These are phyloP conservation scores for Diatrype stigma DNA, from an alignment of 2,329 filamentous ascomycete species.

Conservation along the genomic window DNA sequence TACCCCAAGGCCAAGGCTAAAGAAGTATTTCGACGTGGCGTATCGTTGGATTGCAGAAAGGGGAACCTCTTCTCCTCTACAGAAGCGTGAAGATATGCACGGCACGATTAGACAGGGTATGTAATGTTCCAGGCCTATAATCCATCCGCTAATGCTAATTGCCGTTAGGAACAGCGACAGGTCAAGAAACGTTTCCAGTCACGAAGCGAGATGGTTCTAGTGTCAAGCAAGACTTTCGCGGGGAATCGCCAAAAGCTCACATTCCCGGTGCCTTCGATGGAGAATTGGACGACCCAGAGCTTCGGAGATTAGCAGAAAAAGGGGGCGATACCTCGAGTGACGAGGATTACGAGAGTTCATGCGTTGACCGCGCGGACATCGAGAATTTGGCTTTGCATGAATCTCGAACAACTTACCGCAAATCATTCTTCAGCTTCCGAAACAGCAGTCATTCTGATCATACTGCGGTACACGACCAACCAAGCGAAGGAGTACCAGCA, in stretches of 20 bases:
- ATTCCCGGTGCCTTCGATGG: neutral
- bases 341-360: slow-evolving; percentile 18
- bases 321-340: slow-evolving; percentile 22
- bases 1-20: slow-evolving; percentile 8
- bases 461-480: too few species aligned
- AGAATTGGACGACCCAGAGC: slow-evolving; percentile 10
- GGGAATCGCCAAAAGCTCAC: too few species aligned
- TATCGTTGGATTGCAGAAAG: slow-evolving; percentile 22
- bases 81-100: slow-evolving; percentile 15
- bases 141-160: slow-evolving; percentile 4
- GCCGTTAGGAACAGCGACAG: too few species aligned
- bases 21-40: slow-evolving; percentile 18
- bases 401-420: slow-evolving; percentile 8
- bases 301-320: slow-evolving; percentile 12
- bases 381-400: too few species aligned
- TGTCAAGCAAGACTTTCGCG: too few species aligned
- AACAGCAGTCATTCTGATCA: too few species aligned
- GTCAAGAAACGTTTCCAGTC: too few species aligned
- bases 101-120: slow-evolving; percentile 6
- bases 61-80: slow-evolving; percentile 21
- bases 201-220: too few species aligned
- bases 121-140: neutral
- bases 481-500: too few species aligned
- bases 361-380: slow-evolving; percentile 6
- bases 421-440: slow-evolving; percentile 2